These are phyloP conservation scores for Botrytis pseudocinerea DNA, from an alignment of 2,329 filamentous ascomycete genomes.

Conservation along the genomic window DNA sequence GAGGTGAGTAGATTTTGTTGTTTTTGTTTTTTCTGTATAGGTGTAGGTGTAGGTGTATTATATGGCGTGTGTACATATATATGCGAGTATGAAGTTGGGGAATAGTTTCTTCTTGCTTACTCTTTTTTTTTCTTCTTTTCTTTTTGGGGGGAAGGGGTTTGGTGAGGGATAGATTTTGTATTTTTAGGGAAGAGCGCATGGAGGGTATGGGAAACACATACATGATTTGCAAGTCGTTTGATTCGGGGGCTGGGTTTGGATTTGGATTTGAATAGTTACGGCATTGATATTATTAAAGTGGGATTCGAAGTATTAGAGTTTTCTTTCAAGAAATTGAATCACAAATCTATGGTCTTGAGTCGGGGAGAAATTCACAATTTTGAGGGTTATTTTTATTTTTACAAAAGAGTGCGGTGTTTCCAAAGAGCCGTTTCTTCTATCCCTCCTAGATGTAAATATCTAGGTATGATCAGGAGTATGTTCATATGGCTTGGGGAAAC, in stretches of 20 bases:
- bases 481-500: not conserved
- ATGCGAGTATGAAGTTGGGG: too few species aligned
- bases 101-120: too few species aligned
- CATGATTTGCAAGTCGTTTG: too few species aligned
- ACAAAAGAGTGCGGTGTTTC: not conserved
- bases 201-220: not conserved
- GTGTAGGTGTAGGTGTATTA: too few species aligned
- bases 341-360: not conserved
- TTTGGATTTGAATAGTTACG: not conserved
- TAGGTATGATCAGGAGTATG: accelerated
- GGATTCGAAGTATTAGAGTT: not conserved
- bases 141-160: too few species aligned
- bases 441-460: accelerated
- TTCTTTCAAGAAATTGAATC: not conserved
- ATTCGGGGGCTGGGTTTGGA: not conserved
- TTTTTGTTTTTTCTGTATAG: too few species aligned
- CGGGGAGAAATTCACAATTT: not conserved
- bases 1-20: not conserved
- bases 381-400: not conserved
- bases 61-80: too few species aligned
- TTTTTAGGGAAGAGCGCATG: too few species aligned
- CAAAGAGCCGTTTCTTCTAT: not conserved
- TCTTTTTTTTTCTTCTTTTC: too few species aligned
- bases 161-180: not conserved
- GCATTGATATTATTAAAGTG: not conserved